A percentile compares a stretch with the other conserved stretches of the same genome.
Evolutionary conservation across 2,329 filamentous ascomycete species (phyloP).

Genomic region (Claviceps quebecensis): DNA sequence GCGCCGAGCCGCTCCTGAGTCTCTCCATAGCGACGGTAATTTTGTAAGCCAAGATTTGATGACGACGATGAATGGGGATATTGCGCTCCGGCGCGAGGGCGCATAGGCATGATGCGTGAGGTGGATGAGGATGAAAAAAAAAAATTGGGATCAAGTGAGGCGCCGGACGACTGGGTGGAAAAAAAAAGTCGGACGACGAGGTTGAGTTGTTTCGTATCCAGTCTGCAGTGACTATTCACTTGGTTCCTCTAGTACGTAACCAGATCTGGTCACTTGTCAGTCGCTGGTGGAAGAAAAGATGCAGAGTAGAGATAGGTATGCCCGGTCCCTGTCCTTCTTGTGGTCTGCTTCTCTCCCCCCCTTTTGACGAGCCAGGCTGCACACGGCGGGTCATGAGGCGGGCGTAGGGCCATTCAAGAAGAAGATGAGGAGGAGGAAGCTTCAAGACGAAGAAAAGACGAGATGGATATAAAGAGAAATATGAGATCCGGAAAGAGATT

Average conservation of each 20-base stretch:
- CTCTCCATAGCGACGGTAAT: constrained; percentile 32
- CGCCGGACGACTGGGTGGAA: not conserved
- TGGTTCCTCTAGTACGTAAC: no score
- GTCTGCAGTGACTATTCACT: no score
- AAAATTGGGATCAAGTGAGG: not conserved
- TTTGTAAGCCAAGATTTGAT: constrained; percentile 8
- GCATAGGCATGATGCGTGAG: constrained; percentile 18
- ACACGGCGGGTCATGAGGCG: not conserved
- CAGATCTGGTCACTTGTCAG: no score
- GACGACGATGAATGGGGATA: constrained; percentile 11
- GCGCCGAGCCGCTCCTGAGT: constrained; percentile 36
- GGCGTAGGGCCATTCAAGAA: not conserved
- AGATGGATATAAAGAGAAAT: no score
- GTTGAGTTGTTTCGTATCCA: no score
- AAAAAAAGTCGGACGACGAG: no score
- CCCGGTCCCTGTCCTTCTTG: no score
- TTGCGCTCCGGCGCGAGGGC: constrained; percentile 17
- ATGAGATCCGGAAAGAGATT: no score
- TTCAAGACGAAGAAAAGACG: no score
- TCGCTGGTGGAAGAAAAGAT: no score
- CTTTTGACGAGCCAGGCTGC: not conserved
- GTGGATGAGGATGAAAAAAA: not conserved
- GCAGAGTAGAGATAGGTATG: not conserved
- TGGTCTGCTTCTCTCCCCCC: not conserved
- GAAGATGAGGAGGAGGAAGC: no score